Base-by-base conservation (phyloP, 495 filamentous ascomycete species). In the Penicillium macrosclerotiorum region DNA sequence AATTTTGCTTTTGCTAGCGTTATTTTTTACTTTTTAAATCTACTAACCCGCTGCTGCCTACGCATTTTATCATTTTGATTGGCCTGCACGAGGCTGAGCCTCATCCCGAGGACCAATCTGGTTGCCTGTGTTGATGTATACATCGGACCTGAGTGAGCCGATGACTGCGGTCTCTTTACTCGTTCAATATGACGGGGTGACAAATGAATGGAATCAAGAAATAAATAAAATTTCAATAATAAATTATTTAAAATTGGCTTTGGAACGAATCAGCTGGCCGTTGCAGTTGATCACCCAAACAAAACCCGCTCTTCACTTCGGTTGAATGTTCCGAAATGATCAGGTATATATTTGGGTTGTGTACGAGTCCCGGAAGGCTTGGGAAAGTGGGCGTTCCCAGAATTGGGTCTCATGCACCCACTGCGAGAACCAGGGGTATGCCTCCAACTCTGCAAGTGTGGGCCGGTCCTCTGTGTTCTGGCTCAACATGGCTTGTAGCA, bases 341-440 rank as follows among this genome's bases (percentile, higher is more conserved):
- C 24, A 26, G 14, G 4, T 19, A 1, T 13, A 7, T 3, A 9
- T 24, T 13, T 19, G 19, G 4, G n/a, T 22, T 6, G 11, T 11
- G 18, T 2, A 26, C 9, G 20, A 4, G 6, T n/a, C 5, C 20
- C 23, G 27, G 9, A 46, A 51, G 5, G 35, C 31, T 8, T 37
- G 18, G 5, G 45, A 38, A 11, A 42, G 38, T 5, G 53, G 57
- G 16, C 57, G 42, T 25, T 45, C 42, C 33, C 39, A 54, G 26
- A 54, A 13, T 18, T 40, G 26, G 36, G 37, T 45, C 29, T 37
- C 44, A 26, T 38, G 26, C 4, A 24, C 23, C 59, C 54, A 63
- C n/a, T 52, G 51, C 3, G 37, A 30, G 29, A 62, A 62, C 58
- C 63, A 67, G 16, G 54, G 45, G 22, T 50, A 54, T 3, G 41